Percentiles rank a stretch among this genome's conserved stretches.
Conservation (phyloP, 1,139 yeast species). For the Candida sanyaensis region DNA sequence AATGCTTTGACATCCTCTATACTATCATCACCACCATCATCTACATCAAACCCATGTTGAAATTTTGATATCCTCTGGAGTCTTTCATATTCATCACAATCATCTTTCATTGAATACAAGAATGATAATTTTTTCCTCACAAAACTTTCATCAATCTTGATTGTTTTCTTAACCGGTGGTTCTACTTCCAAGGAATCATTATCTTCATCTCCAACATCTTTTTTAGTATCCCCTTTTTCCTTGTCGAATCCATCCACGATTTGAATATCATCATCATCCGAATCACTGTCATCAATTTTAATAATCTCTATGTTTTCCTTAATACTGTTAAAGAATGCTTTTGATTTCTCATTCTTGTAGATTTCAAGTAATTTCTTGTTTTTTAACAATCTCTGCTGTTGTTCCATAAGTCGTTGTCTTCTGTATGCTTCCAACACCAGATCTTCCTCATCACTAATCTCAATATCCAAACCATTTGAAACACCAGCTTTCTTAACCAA, state of each 20-base stretch:
- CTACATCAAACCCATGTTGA: slow-evolving; percentile 35
- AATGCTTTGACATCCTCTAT: slow-evolving; percentile 47
- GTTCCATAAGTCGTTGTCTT: slow-evolving; percentile 54
- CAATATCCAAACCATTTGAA: slow-evolving; percentile 56
- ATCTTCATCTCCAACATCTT: slow-evolving; percentile 21
- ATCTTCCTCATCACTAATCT: slow-evolving; percentile 68
- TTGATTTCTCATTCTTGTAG: slow-evolving; percentile 54
- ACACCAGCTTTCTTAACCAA: slow-evolving; percentile 61
- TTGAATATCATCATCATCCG: slow-evolving; percentile 21
- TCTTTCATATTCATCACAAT: slow-evolving; percentile 29
- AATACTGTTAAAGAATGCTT: slow-evolving; percentile 74
- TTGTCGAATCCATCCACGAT: slow-evolving; percentile 7
- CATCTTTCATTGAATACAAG: slow-evolving; percentile 42
- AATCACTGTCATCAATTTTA: slow-evolving; percentile 30
- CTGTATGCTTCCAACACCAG: slow-evolving; percentile 55
- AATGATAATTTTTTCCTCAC: slow-evolving; percentile 69
- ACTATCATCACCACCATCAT: slow-evolving; percentile 34
- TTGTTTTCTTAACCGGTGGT: slow-evolving; percentile 22
- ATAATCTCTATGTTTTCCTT: slow-evolving; percentile 43
- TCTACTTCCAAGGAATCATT: slow-evolving; percentile 17
- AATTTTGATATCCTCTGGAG: slow-evolving; percentile 33
- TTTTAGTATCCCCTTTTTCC: slow-evolving; percentile 27
- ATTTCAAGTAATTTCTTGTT: slow-evolving; percentile 53
- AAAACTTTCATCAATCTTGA: slow-evolving; percentile 51
- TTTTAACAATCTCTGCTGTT: slow-evolving; percentile 55